Evolutionary conservation across 768 basidiomycete genomes (phyloP).

Genomic region (Leucocoprinus birnbaumii): DNA sequence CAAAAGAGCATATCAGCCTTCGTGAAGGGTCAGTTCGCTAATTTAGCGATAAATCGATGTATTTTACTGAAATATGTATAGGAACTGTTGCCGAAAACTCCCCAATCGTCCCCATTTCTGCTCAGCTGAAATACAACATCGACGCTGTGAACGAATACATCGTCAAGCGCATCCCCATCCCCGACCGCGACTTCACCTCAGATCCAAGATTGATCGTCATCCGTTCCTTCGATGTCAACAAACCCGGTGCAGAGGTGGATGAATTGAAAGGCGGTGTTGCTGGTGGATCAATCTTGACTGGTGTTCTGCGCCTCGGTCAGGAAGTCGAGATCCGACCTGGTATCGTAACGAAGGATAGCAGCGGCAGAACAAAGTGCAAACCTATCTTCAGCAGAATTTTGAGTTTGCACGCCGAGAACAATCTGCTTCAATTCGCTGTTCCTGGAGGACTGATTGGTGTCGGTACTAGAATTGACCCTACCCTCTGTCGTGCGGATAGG

Average conservation of each 20-base stretch:
- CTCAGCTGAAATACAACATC: conserved; percentile 98
- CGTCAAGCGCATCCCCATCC: conserved; percentile 94
- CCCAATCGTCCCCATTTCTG: conserved; percentile 98
- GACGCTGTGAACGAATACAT: conserved; percentile 99
- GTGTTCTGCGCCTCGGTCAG: conserved; percentile 85
- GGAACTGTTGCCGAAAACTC: conserved; percentile 97
- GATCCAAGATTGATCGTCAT: conserved; percentile 96
- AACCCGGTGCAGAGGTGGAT: conserved; percentile 95
- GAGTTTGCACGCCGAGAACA: conserved; percentile 92
- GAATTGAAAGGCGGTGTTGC: conserved; percentile 98
- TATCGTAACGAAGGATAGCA: conserved; percentile 92
- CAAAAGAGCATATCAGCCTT: conserved; percentile 95
- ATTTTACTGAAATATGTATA: conserved; percentile 25
- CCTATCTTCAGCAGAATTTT: conserved; percentile 92
- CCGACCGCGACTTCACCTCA: conserved; percentile 87
- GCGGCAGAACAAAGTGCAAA: conserved; percentile 86
- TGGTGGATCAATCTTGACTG: conserved; percentile 92
- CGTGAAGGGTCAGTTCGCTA: conserved; percentile 70
- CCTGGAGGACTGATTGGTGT: conserved; percentile 99
- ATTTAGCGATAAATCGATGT: background rate
- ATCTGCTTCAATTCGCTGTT: conserved; percentile 91
- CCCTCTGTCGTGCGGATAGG: conserved; percentile 94
- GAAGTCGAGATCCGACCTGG: conserved; percentile 98
- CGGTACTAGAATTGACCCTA: conserved; percentile 94
- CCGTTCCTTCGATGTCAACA: conserved; percentile 99